Evolutionary conservation across 352 stramenopile genomes (phyloP), one percentile per base, ranked within the genome.

Genomic region (Phytophthora capsici): DNA sequence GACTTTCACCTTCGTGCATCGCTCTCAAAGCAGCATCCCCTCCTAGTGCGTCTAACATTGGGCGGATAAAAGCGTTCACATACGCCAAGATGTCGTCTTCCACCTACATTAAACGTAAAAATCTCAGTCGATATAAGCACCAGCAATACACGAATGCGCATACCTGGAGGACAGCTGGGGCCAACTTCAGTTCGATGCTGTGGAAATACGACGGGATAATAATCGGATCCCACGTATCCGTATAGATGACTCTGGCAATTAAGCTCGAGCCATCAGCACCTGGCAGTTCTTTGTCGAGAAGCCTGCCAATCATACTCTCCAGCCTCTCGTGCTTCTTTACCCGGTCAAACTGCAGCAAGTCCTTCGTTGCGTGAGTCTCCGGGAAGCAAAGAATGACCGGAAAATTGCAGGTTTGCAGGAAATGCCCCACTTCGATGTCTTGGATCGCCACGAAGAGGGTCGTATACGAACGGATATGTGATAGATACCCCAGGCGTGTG

Each of bases 151-250:
- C 8, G 38, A 19, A 36, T 10, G 22, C 25, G 54, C 14, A 10
- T 75, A 95, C 87, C 83, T 95, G 85, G 23, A 94, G 66, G 14
- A 87, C 70, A 4, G 78, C 81, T 13, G 84, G 78, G 8, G 80
- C 63, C 4, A 91, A 12, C 13, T 77, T 72, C 9, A 93, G 22
- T 20, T 95, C 79, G 6, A 94, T 71, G 26, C 66, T 83, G 55
- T 94, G 76, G 57, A 89, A 91, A 60, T 91, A 93, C 10, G 88
- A 71, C 5, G 74, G 74, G 8, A 91, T 70, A 7, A 61, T 45
- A 8, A 66, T 37, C 12, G 71, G 71, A 13, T 88, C 59, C 67
- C 60, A 81, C 8, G 85, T 84, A 53, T 88, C 71, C 3, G 80
- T 75, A 32, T 86, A 85, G 36, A 90, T 84, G 12, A 93, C 59